Conservation (phyloP, 495 filamentous ascomycete genomes). For the Penicillium bialowiezense region DNA sequence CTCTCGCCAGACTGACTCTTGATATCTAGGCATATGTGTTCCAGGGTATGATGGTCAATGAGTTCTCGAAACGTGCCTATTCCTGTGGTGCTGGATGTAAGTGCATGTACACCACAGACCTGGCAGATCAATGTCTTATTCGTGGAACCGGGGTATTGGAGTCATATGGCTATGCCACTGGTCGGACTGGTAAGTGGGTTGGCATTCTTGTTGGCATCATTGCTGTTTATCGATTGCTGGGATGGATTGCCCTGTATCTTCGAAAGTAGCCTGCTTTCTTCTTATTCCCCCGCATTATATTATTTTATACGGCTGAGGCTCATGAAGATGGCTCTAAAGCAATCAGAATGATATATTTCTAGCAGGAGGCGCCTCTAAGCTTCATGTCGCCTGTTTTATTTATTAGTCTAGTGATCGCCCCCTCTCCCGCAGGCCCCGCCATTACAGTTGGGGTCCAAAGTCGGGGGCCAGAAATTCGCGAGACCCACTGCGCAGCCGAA, state of each 20-base stretch:
- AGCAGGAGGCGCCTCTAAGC: too few relatives aligned
- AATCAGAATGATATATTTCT: too few relatives aligned
- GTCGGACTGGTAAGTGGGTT: slow-evolving; percentile 63
- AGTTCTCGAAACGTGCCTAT: slow-evolving; percentile 64
- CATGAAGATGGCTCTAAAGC: too few relatives aligned
- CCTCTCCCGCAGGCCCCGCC: too few relatives aligned
- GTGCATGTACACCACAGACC: slow-evolving; percentile 66
- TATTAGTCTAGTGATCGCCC: too few relatives aligned
- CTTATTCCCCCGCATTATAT: too few relatives aligned
- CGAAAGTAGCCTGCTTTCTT: too few relatives aligned
- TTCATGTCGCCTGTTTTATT: too few relatives aligned
- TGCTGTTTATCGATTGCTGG: slow-evolving; percentile 66
- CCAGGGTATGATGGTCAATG: slow-evolving; percentile 89
- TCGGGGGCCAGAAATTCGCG: too few relatives aligned
- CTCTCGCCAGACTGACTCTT: neutral
- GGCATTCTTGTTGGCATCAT: slow-evolving; percentile 75
- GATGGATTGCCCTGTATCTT: slow-evolving; percentile 42
- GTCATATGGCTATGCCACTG: slow-evolving; percentile 63
- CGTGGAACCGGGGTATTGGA: slow-evolving; percentile 64
- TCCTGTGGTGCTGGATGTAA: slow-evolving; percentile 54
- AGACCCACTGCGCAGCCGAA: too few relatives aligned
- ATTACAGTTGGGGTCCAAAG: too few relatives aligned
- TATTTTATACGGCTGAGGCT: too few relatives aligned
- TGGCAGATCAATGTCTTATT: slow-evolving; percentile 64
- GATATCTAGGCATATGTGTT: slow-evolving; percentile 63